phyloP scores from a whole-genome alignment of 179 eudicot genomes.

The Spinacia oleracea region DNA sequence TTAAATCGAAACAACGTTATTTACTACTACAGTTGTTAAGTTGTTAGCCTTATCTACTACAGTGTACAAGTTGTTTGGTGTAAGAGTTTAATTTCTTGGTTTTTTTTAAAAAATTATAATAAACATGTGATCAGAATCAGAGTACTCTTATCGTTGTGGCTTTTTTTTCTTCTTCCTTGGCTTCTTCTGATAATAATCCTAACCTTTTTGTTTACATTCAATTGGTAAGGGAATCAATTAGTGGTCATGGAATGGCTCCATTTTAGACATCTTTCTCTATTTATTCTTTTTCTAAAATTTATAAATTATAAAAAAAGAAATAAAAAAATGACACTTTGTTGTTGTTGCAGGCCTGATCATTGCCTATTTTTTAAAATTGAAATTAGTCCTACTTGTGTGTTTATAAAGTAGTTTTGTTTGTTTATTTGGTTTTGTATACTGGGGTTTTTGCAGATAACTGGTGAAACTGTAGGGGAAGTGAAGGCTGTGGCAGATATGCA shows the following conservation, averaged over 20 bases:
- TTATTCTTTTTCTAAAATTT: too few species aligned
- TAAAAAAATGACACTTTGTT: conserved; percentile 16
- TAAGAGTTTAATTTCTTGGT: not conserved
- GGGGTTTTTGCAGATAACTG: conserved; percentile 63
- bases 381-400: too few species aligned
- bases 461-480: conserved; percentile 82
- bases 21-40: too few species aligned
- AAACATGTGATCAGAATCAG: conserved; percentile 23
- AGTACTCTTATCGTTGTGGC: conserved; percentile 28
- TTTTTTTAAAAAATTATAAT: too few species aligned
- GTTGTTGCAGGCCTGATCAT: conserved; percentile 59
- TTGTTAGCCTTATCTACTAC: too few species aligned
- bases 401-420: conserved; percentile 10
- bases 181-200: conserved; percentile 28
- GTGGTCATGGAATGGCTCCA: conserved; percentile 41
- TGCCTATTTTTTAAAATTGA: too few species aligned
- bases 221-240: conserved; percentile 30
- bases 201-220: conserved; percentile 21
- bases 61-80: conserved; percentile 26
- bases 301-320: not conserved
- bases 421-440: conserved; percentile 8
- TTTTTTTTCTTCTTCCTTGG: conserved; percentile 46
- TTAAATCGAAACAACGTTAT: too few species aligned
- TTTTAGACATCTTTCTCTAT: conserved; percentile 15
- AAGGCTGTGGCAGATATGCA: conserved; percentile 85